Percentiles rank a stretch among this genome's conserved stretches.
Conservation (phyloP, 495 filamentous ascomycete species). For the Penicillium mononematosum region DNA sequence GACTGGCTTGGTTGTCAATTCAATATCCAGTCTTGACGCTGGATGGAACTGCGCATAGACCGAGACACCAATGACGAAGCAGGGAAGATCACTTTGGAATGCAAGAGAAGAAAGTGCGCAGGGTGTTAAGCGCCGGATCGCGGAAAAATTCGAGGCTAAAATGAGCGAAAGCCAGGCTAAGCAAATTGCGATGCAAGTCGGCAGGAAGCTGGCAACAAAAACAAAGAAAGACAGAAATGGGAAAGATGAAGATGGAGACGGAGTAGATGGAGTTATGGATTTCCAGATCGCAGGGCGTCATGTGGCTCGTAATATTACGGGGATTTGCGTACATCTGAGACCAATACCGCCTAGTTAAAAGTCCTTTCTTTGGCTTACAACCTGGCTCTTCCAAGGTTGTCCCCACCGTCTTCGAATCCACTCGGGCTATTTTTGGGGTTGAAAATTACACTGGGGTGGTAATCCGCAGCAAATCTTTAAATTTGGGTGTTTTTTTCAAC, state of each 20-base stretch:
- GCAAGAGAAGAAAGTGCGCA: conserved; percentile 1
- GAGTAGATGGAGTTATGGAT: conserved; percentile 16
- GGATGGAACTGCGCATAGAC: conserved; percentile 10
- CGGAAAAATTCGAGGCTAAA: conserved; percentile 8
- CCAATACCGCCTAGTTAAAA: conserved; percentile 5
- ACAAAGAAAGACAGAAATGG: conserved; percentile 17
- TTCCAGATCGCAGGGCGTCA: conserved; percentile 21
- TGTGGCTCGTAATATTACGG: conserved; percentile 34
- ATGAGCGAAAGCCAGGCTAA: conserved; percentile 18
- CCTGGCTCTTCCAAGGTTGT: background rate
- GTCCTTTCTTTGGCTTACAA: background rate
- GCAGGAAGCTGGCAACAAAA: conserved; percentile 8
- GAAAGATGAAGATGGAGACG: conserved; percentile 15
- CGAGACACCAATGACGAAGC: conserved; percentile 12
- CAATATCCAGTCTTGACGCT: background rate
- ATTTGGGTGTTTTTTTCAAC: background rate
- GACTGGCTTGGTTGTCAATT: conserved; percentile 6
- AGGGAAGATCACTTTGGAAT: conserved; percentile 10
- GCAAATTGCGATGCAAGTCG: conserved; percentile 1
- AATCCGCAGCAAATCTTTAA: conserved; percentile 1
- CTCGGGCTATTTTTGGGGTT: conserved; percentile 26
- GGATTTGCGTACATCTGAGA: conserved; percentile 13
- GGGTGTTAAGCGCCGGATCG: conserved; percentile 11
- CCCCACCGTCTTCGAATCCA: conserved; percentile 20
- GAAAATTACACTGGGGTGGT: conserved; percentile 9